These are phyloP conservation scores for Amoeboaphelidium protococcarum DNA, from an alignment of 371 early-diverging fungal species.

Conservation along the genomic window DNA sequence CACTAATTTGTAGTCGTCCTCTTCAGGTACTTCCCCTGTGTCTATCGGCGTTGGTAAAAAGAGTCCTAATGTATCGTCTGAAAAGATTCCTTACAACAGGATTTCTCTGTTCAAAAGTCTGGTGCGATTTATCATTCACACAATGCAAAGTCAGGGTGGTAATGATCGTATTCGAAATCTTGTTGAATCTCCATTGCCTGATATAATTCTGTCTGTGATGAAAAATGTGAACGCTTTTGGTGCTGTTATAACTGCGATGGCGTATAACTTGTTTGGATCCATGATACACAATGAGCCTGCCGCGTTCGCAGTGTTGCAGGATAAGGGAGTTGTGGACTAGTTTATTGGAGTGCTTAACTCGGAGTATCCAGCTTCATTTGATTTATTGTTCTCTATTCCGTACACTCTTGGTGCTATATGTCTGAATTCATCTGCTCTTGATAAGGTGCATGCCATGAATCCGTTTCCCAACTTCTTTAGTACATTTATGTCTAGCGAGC, in stretches of 20 bases:
- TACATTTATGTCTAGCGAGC: constrained; percentile 43
- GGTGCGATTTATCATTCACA: constrained; percentile 62
- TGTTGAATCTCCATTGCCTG: constrained; percentile 65
- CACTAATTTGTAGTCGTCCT: background rate
- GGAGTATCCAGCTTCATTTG: constrained; percentile 40
- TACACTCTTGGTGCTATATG: constrained; percentile 88
- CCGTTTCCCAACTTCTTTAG: constrained; percentile 44
- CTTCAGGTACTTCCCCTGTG: constrained; percentile 14
- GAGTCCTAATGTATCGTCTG: constrained; percentile 16
- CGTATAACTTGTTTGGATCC: constrained; percentile 70
- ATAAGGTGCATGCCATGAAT: constrained; percentile 37
- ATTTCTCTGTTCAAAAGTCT: constrained; percentile 40
- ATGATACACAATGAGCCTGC: constrained; percentile 94
- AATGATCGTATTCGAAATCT: constrained; percentile 72
- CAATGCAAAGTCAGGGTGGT: constrained; percentile 72
- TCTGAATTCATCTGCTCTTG: constrained; percentile 55
- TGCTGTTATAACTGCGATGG: constrained; percentile 14
- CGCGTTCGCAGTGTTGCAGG: constrained; percentile 64
- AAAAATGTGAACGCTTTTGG: constrained; percentile 43
- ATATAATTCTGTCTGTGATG: constrained; percentile 38
- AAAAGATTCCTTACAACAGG: constrained; percentile 7
- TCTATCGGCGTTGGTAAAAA: constrained; percentile 34
- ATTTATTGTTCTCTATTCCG: constrained; percentile 50
- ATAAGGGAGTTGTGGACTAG: constrained; percentile 10
- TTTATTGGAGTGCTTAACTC: too few species aligned